Percentiles rank a stretch among this genome's conserved stretches.
phyloP scores from a whole-genome alignment of 768 basidiomycete species.

The Sporobolomyces pararoseus region DNA sequence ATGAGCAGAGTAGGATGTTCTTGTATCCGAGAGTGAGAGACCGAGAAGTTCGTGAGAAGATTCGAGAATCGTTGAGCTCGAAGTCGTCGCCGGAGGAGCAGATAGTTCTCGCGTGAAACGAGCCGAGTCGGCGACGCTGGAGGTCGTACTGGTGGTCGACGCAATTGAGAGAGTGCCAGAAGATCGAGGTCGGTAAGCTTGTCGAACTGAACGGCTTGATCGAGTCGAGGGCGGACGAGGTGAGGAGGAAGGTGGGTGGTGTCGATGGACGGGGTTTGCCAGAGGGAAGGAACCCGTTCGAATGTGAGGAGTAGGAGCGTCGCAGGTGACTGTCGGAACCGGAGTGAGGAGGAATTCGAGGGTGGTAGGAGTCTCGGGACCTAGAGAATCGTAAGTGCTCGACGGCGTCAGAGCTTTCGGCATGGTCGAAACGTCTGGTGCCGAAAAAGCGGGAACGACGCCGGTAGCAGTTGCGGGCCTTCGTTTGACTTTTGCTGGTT shows the following conservation, averaged over 20 bases:
- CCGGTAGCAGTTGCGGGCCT: conserved; percentile 9
- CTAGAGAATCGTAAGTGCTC: conserved; percentile 32
- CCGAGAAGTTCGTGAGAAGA: conserved; percentile 14
- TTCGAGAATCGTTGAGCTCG: conserved; percentile 12
- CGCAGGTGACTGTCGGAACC: neutral
- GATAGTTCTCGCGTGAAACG: conserved; percentile 10
- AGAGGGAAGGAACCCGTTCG: neutral
- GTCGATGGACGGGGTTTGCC: conserved; percentile 1
- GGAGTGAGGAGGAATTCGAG: conserved; percentile 14
- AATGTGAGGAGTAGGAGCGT: neutral
- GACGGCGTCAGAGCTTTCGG: conserved; percentile 16
- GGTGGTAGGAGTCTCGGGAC: conserved; percentile 26
- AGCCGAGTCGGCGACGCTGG: neutral
- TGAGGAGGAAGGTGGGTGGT: neutral
- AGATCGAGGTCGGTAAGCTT: conserved; percentile 11
- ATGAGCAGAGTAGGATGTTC: neutral
- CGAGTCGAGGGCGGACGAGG: neutral
- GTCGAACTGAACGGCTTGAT: neutral
- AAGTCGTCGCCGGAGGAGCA: neutral
- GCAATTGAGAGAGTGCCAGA: conserved; percentile 21
- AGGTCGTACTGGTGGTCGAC: conserved; percentile 9
- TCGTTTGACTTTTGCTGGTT: conserved; percentile 10
- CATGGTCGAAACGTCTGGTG: neutral
- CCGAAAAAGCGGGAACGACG: neutral
- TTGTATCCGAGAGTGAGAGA: conserved; percentile 12